Evolutionary conservation across 352 stramenopile genomes (phyloP).

Genomic region (Pythium phragmiticola): DNA sequence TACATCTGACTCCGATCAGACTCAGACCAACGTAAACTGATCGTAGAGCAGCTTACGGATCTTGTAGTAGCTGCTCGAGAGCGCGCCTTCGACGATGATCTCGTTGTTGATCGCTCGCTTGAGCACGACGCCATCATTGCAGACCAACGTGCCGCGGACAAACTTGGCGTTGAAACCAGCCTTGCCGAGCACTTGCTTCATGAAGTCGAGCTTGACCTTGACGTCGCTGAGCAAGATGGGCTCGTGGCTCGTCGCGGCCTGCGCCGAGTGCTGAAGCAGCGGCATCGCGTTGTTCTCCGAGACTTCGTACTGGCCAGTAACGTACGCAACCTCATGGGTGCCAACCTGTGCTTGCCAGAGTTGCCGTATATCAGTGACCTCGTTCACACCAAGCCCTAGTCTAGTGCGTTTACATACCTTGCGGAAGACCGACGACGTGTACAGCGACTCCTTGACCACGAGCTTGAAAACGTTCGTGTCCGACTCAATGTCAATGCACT

Average conservation of each 20-base stretch:
- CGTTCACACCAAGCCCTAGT: neutral
- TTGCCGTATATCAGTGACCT: neutral
- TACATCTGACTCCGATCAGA: constrained; percentile 16
- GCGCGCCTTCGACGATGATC: constrained; percentile 81
- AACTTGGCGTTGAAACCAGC: constrained; percentile 89
- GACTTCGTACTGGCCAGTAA: constrained; percentile 71
- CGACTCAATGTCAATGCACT: constrained; percentile 90
- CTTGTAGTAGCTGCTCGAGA: constrained; percentile 86
- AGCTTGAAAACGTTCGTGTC: constrained; percentile 91
- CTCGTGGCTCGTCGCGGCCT: constrained; percentile 56
- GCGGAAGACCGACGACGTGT: constrained; percentile 78
- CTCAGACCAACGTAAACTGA: constrained; percentile 86
- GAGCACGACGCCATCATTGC: constrained; percentile 86
- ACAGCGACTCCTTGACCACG: constrained; percentile 83
- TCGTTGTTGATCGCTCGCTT: constrained; percentile 87
- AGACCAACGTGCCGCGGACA: constrained; percentile 86
- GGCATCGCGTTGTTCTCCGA: constrained; percentile 71
- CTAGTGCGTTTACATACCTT: constrained; percentile 45
- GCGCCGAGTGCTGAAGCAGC: constrained; percentile 52
- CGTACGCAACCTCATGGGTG: constrained; percentile 82
- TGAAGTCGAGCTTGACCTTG: constrained; percentile 89
- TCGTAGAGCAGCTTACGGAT: constrained; percentile 86
- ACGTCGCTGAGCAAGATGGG: constrained; percentile 85
- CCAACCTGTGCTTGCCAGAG: constrained; percentile 49
- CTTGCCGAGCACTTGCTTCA: constrained; percentile 87